Base-by-base conservation (phyloP, 345 rosid genomes). In the Brassica cretica region DNA sequence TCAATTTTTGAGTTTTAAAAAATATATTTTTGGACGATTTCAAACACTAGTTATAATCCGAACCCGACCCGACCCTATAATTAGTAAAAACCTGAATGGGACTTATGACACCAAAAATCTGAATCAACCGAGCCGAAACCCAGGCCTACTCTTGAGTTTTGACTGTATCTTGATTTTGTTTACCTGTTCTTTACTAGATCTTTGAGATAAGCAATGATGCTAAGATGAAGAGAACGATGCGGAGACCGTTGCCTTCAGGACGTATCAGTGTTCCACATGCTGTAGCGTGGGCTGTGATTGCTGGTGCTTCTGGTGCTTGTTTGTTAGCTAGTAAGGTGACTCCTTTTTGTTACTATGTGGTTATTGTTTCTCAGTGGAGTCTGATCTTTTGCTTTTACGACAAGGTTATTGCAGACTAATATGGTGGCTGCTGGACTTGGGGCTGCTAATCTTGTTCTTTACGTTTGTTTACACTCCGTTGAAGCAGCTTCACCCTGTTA, bases 401-500 rank as follows among this genome's bases (percentile, higher is more conserved):
- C 91, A 86, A 90, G 99, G 88, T 84, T 83, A 56, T 89, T 86
- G 90, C 94, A 95, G 99, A 85, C 93, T 84, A 95, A 91, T 91
- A 83, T 88, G 91, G 76, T 89, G 87, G 95, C 97, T 44, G 89
- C 96, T 53, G 96, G 93, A 60, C 94, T 90, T 72, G 97, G 89
- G 66, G 90, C 90, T 79, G 92, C 94, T 33, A 89, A 88, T 85
- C 94, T 90, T 66, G 55, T 86, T 56, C 92, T 91, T 41, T 91
- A 85, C 37, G 6, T 93, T 91, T 83, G 87, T 87, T 29, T 89
- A 89, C 66, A 90, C 96, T 39, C 96, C 94, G 32, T 84, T 95
- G 91, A 95, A 95, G 91, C 98, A 95, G 84, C 85, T 91, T 85
- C 99, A 95, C 84, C 98, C 98, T 18, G 86, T 89, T 64, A 93